Evolutionary conservation across 2,329 filamentous ascomycete species (phyloP).

Genomic region (Ascochyta lentis): DNA sequence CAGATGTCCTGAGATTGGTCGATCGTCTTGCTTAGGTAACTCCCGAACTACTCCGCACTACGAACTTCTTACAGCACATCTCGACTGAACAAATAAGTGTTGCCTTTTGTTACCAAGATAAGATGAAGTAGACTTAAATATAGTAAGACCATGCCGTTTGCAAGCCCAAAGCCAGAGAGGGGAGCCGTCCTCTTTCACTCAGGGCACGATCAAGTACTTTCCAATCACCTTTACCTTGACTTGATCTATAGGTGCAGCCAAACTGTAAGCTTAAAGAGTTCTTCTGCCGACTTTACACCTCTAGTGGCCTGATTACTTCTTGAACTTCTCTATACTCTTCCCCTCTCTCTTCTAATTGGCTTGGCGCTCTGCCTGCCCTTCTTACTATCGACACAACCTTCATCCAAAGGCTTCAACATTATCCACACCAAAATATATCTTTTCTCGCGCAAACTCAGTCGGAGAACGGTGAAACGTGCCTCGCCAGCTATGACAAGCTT

Average conservation of each 20-base stretch:
- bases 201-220: background rate
- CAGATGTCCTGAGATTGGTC: slow-evolving; percentile 38
- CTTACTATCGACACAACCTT: no score
- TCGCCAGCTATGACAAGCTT: background rate
- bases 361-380: no score
- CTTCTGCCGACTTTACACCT: background rate
- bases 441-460: background rate
- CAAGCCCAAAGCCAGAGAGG: background rate
- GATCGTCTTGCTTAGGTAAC: slow-evolving; percentile 32
- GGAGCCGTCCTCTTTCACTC: background rate
- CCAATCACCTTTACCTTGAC: slow-evolving; percentile 9
- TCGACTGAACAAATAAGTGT: background rate
- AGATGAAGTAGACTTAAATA: background rate
- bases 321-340: background rate
- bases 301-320: no score
- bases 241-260: background rate
- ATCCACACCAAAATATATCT: background rate
- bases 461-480: background rate
- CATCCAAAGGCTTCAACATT: no score
- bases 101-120: background rate
- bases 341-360: background rate
- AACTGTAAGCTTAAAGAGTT: background rate
- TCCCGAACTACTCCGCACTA: slow-evolving; percentile 8
- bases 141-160: background rate
- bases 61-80: background rate